These are phyloP conservation scores for Eimeria necatrix DNA, from an alignment of 169 alveolate genomes.

Conservation along the genomic window DNA sequence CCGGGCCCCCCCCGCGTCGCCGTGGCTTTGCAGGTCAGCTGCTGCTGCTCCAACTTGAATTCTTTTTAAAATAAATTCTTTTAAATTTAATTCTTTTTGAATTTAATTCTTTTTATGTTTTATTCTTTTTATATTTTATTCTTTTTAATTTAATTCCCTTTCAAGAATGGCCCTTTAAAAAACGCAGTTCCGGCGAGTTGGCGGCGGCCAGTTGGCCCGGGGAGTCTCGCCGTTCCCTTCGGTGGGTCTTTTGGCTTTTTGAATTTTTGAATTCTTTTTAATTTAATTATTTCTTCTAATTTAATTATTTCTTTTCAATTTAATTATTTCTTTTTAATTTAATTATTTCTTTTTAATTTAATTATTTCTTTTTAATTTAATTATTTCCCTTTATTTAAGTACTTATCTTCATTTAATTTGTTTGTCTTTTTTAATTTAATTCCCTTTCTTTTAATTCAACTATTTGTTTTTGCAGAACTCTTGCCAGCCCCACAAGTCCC, in stretches of 20 bases:
- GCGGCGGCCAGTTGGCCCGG: background rate
- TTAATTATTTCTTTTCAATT: no score
- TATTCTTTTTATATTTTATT: no score
- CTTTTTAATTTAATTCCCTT: background rate
- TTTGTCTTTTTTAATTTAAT: background rate
- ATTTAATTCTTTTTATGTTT: no score
- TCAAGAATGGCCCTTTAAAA: slow-evolving; percentile 1
- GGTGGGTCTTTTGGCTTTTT: background rate
- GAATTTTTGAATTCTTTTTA: background rate
- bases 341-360: no score
- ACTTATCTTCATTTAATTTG: background rate
- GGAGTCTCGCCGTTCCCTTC: background rate
- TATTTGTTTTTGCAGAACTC: no score
- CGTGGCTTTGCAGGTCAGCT: background rate
- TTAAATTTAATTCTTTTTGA: no score
- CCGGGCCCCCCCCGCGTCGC: background rate
- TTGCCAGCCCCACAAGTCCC: no score
- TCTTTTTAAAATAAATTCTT: no score
- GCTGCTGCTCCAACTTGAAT: background rate
- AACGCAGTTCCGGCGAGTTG: background rate
- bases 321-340: no score
- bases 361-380: no score
- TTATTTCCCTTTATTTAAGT: background rate
- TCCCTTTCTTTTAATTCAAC: no score
- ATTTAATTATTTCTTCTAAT: background rate